A percentile compares a stretch with the other conserved stretches of the same genome.
Conservation (phyloP, 1,284 basidiomycete genomes). For the Thecaphora frezii region DNA sequence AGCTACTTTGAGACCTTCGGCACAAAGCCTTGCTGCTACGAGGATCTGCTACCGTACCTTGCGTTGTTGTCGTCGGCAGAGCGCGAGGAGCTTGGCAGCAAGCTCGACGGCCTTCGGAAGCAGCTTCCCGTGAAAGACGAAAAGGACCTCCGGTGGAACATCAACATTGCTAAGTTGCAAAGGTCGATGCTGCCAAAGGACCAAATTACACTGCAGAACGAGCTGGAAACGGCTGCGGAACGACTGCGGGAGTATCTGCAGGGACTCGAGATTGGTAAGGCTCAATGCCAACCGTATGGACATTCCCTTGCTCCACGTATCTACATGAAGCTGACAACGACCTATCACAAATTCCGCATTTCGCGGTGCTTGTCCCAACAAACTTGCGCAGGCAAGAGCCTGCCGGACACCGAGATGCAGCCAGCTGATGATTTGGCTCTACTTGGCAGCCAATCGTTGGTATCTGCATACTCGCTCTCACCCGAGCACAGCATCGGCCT, state of each 20-base stretch:
- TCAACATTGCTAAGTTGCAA: constrained; percentile 33
- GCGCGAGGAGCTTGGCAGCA: constrained; percentile 15
- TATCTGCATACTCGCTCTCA: constrained; percentile 62
- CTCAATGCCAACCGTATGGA: too few relatives aligned
- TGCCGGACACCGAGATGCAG: constrained; percentile 78
- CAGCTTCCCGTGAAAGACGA: constrained; percentile 13
- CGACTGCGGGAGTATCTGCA: constrained; percentile 63
- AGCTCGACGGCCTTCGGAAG: constrained; percentile 2
- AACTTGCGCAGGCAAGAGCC: constrained; percentile 61
- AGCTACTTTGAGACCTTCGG: constrained; percentile 73
- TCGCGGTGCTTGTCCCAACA: neutral
- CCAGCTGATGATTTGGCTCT: constrained; percentile 81
- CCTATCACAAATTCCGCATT: too few relatives aligned
- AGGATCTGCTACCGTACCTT: constrained; percentile 73
- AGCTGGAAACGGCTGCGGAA: constrained; percentile 5
- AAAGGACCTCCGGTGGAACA: constrained; percentile 15
- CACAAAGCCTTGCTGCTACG: constrained; percentile 79
- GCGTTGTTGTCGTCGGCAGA: constrained; percentile 63
- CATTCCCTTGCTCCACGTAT: too few relatives aligned
- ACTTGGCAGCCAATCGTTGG: constrained; percentile 70
- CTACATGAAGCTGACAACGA: too few relatives aligned
- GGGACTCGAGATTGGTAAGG: constrained; percentile 64
- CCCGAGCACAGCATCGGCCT: neutral
- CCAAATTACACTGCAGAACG: constrained; percentile 9
- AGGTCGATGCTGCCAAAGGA: constrained; percentile 12